A percentile compares a stretch with the other conserved stretches of the same genome.
phyloP scores from a whole-genome alignment of 2,329 filamentous ascomycete genomes.

The Penicillium italicum region DNA sequence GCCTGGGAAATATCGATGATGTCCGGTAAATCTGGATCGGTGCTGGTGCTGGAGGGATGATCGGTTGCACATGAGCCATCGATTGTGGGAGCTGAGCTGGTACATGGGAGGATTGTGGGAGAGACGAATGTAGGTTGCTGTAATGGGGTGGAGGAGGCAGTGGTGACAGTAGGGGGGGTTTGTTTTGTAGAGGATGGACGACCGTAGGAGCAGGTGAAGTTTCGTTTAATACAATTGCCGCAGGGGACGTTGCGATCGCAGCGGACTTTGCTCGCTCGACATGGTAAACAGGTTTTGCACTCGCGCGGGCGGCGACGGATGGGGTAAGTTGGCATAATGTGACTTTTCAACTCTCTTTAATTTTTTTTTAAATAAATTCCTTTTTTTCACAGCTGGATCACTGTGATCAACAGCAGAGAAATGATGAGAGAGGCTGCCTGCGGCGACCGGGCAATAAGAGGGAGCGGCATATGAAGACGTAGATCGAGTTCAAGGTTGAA shows the following conservation, averaged over 20 bases:
- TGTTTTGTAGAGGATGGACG: slow-evolving; percentile 25
- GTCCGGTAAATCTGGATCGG: slow-evolving; percentile 24
- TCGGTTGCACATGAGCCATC: slow-evolving; percentile 24
- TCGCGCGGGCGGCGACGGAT: slow-evolving; percentile 37
- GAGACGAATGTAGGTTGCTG: slow-evolving; percentile 17
- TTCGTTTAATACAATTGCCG: slow-evolving; percentile 42
- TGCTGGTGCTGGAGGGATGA: slow-evolving; percentile 14
- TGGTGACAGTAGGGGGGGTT: slow-evolving; percentile 8
- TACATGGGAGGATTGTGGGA: slow-evolving; percentile 11
- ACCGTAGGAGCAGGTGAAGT: slow-evolving; percentile 39
- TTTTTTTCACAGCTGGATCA: slow-evolving; percentile 12
- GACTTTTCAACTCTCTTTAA: neutral
- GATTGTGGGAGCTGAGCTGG: slow-evolving; percentile 9
- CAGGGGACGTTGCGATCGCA: slow-evolving; percentile 43
- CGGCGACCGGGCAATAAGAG: slow-evolving; percentile 14
- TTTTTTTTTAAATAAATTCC: no score
- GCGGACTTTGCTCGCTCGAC: slow-evolving; percentile 51
- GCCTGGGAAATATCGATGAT: slow-evolving; percentile 31
- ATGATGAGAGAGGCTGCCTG: slow-evolving; percentile 11
- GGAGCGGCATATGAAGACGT: slow-evolving; percentile 16
- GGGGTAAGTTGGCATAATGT: slow-evolving; percentile 33
- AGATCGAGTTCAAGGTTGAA: slow-evolving; percentile 5
- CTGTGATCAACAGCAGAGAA: slow-evolving; percentile 14
- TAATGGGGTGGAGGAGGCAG: slow-evolving; percentile 13
- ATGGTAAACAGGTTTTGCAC: slow-evolving; percentile 49